Percentiles rank a stretch among this genome's conserved stretches.
These are phyloP conservation scores for Pyrenula massariospora DNA, from an alignment of 495 filamentous ascomycete genomes.

Conservation along the genomic window DNA sequence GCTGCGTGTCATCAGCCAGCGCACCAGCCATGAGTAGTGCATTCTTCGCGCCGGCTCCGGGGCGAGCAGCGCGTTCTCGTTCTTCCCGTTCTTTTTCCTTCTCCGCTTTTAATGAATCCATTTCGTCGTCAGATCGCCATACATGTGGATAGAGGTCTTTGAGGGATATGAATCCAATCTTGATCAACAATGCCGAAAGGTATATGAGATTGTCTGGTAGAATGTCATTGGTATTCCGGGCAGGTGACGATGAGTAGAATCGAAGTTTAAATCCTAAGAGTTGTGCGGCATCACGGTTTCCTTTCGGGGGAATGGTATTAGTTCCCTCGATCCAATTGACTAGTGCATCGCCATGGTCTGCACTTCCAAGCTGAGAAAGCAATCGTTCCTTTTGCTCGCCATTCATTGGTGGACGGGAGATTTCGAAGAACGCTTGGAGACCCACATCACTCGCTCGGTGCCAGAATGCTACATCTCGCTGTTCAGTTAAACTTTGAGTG, in stretches of 20 bases:
- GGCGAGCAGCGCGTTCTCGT: slow-evolving; percentile 51
- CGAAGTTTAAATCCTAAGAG: slow-evolving; percentile 95
- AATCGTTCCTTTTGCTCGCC: slow-evolving; percentile 28
- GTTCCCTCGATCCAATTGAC: slow-evolving; percentile 66
- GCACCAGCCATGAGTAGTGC: slow-evolving; percentile 85
- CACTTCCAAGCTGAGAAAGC: slow-evolving; percentile 21
- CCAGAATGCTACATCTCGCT: slow-evolving; percentile 75
- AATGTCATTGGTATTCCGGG: slow-evolving; percentile 53
- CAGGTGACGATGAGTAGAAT: slow-evolving; percentile 71
- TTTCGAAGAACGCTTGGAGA: slow-evolving; percentile 77
- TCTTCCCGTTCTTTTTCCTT: slow-evolving; percentile 71
- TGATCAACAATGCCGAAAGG: slow-evolving; percentile 83
- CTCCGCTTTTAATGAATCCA: slow-evolving; percentile 55
- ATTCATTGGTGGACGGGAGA: slow-evolving; percentile 48
- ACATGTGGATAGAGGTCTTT: slow-evolving; percentile 88
- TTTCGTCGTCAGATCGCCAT: slow-evolving; percentile 71
- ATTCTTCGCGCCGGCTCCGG: slow-evolving; percentile 57
- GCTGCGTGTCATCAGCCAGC: slow-evolving; percentile 69
- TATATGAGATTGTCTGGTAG: slow-evolving; percentile 87
- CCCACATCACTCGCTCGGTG: slow-evolving; percentile 60
- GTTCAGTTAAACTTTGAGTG: slow-evolving; percentile 33
- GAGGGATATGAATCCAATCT: slow-evolving; percentile 94
- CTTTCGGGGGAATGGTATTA: slow-evolving; percentile 66
- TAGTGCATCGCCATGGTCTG: slow-evolving; percentile 22
- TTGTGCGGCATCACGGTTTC: slow-evolving; percentile 85